Conservation (phyloP, 2,329 filamentous ascomycete species). For the Beauveria sp. region DNA sequence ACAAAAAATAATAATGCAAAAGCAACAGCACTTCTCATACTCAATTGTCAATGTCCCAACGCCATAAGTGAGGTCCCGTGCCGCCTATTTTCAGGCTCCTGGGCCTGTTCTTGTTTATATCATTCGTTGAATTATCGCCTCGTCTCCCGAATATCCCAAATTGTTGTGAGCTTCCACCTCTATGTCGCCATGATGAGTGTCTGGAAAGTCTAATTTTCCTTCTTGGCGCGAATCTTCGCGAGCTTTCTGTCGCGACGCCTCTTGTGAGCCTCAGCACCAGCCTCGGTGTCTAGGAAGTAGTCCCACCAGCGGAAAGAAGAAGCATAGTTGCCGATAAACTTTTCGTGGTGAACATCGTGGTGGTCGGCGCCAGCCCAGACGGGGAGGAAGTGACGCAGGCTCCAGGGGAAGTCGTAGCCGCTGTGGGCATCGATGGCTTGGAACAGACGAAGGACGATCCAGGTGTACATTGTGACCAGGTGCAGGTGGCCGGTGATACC, state of each 20-base stretch:
- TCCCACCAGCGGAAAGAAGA: constrained; percentile 99
- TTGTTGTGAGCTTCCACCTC: not conserved
- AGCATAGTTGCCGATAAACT: constrained; percentile 96
- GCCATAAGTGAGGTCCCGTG: constrained; percentile 4
- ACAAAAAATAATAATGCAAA: constrained; percentile 9
- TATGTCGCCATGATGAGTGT: not conserved
- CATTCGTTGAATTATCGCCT: constrained; percentile 3
- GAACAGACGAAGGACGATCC: constrained; percentile 89
- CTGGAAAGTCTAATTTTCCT: constrained; percentile 46
- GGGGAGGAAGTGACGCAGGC: constrained; percentile 86
- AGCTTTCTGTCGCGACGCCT: constrained; percentile 72
- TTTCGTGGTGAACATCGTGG: constrained; percentile 96
- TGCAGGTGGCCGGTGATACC: constrained; percentile 79
- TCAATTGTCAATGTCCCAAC: constrained; percentile 10
- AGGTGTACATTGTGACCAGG: constrained; percentile 94
- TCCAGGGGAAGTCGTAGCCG: constrained; percentile 98
- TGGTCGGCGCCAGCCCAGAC: constrained; percentile 98
- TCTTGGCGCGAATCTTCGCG: constrained; percentile 56
- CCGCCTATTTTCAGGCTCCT: not conserved
- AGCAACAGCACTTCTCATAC: constrained; percentile 6
- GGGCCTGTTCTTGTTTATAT: constrained; percentile 5
- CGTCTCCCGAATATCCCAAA: not conserved
- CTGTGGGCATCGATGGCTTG: constrained; percentile 97
- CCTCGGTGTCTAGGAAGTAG: constrained; percentile 87
- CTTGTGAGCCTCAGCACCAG: constrained; percentile 79